phyloP scores from a whole-genome alignment of 108 stramenopile species.

The Ochromonas danica region DNA sequence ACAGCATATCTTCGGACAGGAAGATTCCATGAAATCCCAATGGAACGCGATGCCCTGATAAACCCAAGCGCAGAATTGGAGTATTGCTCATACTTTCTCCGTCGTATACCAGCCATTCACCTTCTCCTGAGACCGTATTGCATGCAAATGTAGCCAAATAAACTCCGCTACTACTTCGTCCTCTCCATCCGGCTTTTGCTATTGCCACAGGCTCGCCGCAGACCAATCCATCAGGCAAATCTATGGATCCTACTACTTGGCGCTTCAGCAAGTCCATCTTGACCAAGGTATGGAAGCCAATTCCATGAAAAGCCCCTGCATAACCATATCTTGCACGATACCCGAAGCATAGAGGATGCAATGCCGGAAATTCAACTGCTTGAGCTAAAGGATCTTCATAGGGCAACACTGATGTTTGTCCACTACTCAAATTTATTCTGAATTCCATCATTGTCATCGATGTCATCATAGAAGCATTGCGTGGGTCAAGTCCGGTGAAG shows the following conservation, averaged over 20 bases:
- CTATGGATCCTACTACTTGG: too few relatives aligned
- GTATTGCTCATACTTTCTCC: neutral
- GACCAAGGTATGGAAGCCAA: too few relatives aligned
- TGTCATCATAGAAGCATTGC: too few relatives aligned
- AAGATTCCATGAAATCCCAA: neutral
- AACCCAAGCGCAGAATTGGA: neutral
- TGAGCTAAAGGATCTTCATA: too few relatives aligned
- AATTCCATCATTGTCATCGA: too few relatives aligned
- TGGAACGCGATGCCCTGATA: neutral
- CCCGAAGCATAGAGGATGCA: neutral
- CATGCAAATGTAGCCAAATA: neutral
- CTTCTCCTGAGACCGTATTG: neutral
- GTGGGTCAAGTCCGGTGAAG: too few relatives aligned
- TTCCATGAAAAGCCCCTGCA: too few relatives aligned
- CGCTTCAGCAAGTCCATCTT: too few relatives aligned
- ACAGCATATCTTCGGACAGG: neutral
- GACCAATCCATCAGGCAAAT: too few relatives aligned
- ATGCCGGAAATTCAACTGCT: neutral
- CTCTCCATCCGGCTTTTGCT: neutral
- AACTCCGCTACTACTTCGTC: neutral
- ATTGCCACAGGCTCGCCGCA: too few relatives aligned
- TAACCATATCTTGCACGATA: neutral
- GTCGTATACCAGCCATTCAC: neutral
- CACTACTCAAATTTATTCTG: too few relatives aligned
- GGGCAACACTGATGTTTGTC: too few relatives aligned